A percentile compares a stretch with the other conserved stretches of the same genome.
phyloP scores from a whole-genome alignment of 371 early-diverging fungal species.

The Apophysomyces variabilis region DNA sequence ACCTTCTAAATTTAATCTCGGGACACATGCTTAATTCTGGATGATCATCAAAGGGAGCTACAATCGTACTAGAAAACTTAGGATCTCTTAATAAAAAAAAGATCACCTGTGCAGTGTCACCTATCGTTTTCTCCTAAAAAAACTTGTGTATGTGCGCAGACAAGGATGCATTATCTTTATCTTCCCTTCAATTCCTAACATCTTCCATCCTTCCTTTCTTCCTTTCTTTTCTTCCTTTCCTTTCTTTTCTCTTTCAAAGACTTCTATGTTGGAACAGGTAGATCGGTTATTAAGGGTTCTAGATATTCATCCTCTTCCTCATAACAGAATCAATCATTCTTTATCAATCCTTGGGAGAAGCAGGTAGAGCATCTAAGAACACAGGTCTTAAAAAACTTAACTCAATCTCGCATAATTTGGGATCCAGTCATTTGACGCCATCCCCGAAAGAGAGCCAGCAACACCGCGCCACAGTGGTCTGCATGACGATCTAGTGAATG shows the following conservation, averaged over 20 bases:
- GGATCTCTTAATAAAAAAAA: slow-evolving; percentile 9
- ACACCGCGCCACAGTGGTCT: not conserved
- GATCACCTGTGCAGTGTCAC: slow-evolving; percentile 13
- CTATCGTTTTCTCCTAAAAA: slow-evolving; percentile 12
- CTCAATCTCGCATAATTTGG: too few species aligned
- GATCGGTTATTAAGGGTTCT: slow-evolving; percentile 13
- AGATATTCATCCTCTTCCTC: not conserved
- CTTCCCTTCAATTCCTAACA: not conserved
- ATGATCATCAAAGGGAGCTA: slow-evolving; percentile 10
- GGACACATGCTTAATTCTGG: slow-evolving; percentile 12
- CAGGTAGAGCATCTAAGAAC: slow-evolving; percentile 7
- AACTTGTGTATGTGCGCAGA: slow-evolving; percentile 6
- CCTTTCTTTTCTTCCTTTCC: slow-evolving; percentile 13
- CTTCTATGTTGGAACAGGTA: slow-evolving; percentile 29
- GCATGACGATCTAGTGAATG: not conserved
- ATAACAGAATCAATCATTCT: slow-evolving; percentile 16
- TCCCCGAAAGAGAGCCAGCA: slow-evolving; percentile 4
- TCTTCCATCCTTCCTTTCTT: slow-evolving; percentile 8
- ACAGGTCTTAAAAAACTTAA: not conserved
- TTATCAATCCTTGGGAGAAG: slow-evolving; percentile 27
- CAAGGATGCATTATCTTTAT: slow-evolving; percentile 3
- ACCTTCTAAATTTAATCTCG: slow-evolving; percentile 5
- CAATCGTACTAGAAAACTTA: slow-evolving; percentile 2
- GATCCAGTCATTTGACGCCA: slow-evolving; percentile 8
- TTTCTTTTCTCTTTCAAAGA: slow-evolving; percentile 10